phyloP scores from a whole-genome alignment of 495 filamentous ascomycete genomes.

The Cercophora scortea region DNA sequence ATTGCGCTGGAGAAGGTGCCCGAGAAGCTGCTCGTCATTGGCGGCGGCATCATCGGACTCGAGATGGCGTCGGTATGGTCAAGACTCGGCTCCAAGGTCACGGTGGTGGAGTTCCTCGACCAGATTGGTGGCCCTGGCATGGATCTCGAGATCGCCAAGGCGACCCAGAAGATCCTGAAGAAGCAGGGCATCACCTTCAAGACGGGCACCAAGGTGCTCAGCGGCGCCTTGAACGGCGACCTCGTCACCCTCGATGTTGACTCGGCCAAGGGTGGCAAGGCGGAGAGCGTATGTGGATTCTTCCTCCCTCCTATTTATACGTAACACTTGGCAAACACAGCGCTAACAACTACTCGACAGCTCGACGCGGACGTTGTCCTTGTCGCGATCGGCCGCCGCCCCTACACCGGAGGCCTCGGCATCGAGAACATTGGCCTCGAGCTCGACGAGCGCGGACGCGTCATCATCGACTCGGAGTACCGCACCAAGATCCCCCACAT shows the following conservation, averaged over 20 bases:
- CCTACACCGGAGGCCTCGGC: conserved; percentile 85
- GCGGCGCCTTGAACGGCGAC: conserved; percentile 72
- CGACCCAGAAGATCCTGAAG: conserved; percentile 80
- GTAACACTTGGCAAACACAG: neutral
- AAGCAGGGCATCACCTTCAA: conserved; percentile 99
- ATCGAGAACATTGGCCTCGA: conserved; percentile 93
- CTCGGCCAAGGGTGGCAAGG: conserved; percentile 92
- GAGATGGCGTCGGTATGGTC: conserved; percentile 99
- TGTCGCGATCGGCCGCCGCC: conserved; percentile 90
- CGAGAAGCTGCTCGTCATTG: conserved; percentile 96
- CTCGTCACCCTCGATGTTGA: conserved; percentile 75
- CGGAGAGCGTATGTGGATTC: conserved; percentile 60
- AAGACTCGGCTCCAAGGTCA: conserved; percentile 84
- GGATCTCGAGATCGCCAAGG: conserved; percentile 91
- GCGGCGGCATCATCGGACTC: conserved; percentile 96
- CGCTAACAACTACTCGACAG: conserved; percentile 30
- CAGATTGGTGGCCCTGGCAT: conserved; percentile 98
- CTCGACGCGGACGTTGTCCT: conserved; percentile 94
- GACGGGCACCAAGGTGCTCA: conserved; percentile 87
- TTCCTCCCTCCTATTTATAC: neutral
- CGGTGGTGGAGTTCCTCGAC: conserved; percentile 90
- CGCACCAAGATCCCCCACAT: conserved; percentile 96
- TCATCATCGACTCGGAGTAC: conserved; percentile 97
- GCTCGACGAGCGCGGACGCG: conserved; percentile 83
- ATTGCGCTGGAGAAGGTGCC: conserved; percentile 83